Base-by-base conservation (phyloP, 1,139 yeast species). In the Meyerozyma elateridarum region DNA sequence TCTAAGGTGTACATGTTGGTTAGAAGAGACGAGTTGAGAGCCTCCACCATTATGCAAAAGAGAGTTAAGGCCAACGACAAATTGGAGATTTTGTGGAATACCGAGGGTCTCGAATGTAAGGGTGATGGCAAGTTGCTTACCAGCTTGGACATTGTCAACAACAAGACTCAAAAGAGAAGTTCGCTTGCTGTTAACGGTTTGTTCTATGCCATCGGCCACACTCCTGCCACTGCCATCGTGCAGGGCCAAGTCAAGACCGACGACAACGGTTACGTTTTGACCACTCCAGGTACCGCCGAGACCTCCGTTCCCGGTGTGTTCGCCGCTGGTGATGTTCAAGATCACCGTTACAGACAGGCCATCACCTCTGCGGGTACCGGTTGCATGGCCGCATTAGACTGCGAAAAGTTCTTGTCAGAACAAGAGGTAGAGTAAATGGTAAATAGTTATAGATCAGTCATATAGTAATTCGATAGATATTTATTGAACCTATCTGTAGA, bases 311-410 rank as follows among this genome's bases (percentile, higher is more conserved):
- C 76, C 52, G 97, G 96, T 58, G 85, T 91, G 41, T 91, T 82
- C 50, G 99, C 99, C 40, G 98, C 98, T 40, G 98, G 99, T 66
- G 99, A 91, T 59, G 98, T 91, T 33, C 98, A 91, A 64, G 99
- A 91, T 61, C 83, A 87, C 64, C 77, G 76, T 57, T 91, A 89
- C 64, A 85, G 98, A 79, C 99, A 91, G 70, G 99, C 99, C 38
- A 87, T 91, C 56, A 91, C 99, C 32, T 88, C 96, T 56, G 98
- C 98, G 20, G 99, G 98, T 55, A 76, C 96, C 44, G 99, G 99
- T 42, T 91, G 98, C 73, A 91, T 89, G 96, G 99, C 99, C 49
- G 99, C 95, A 41, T 74, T 91, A 44, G 98, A 91, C 54, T 87
- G 93, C 52, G 96, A 88, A 68, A 81, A 77, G 61, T 84, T 73